Percentiles rank a stretch among this genome's conserved stretches.
Evolutionary conservation across 768 basidiomycete genomes (phyloP).

Genomic region (Phaeotremella skinneri): DNA sequence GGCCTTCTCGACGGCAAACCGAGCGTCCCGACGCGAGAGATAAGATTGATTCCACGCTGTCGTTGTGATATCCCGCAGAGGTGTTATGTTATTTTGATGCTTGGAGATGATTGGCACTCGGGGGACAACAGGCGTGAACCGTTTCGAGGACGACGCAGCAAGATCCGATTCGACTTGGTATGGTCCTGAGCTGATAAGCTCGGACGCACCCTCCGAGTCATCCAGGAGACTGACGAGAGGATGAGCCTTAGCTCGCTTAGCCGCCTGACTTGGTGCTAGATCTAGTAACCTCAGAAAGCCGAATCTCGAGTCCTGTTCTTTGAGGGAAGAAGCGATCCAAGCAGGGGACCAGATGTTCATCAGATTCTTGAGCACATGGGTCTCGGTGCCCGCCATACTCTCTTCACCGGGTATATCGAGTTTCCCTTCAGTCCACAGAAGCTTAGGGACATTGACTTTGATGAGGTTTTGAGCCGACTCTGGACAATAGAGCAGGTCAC

Average conservation of each 20-base stretch:
- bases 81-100: constrained; percentile 52
- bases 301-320: constrained; percentile 65
- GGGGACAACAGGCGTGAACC: constrained; percentile 48
- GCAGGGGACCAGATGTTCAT: constrained; percentile 90
- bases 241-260: constrained; percentile 30
- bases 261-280: constrained; percentile 60
- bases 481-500: constrained; percentile 74
- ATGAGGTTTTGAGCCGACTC: constrained; percentile 89
- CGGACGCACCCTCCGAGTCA: constrained; percentile 6
- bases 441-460: constrained; percentile 67
- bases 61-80: constrained; percentile 63
- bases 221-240: constrained; percentile 35
- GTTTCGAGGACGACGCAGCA: constrained; percentile 50
- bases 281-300: constrained; percentile 74
- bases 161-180: constrained; percentile 57
- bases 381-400: constrained; percentile 58
- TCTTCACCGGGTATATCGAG: constrained; percentile 63
- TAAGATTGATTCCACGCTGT: constrained; percentile 71
- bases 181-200: constrained; percentile 12
- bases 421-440: constrained; percentile 74
- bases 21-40: constrained; percentile 72
- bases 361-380: constrained; percentile 62
- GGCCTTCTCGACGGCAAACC: constrained; percentile 80
- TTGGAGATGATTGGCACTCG: constrained; percentile 43
- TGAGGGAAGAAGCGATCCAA: constrained; percentile 69